Evolutionary conservation across 1,284 basidiomycete species (phyloP).

Genomic region (Malassezia furfur): DNA sequence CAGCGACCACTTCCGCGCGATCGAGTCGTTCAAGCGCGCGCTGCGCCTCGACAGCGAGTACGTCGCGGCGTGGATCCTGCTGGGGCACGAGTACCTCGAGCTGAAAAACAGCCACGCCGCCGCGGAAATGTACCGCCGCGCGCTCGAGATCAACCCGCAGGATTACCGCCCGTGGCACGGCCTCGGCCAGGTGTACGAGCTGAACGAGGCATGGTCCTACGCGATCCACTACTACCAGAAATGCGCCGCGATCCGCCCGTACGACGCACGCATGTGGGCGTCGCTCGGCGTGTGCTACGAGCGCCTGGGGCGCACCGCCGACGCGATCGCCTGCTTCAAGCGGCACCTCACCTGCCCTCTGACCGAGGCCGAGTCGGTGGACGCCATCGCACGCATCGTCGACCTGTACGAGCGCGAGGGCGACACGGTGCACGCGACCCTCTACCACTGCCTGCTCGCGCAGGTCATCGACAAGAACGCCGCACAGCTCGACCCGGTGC

Average conservation of each 20-base stretch:
- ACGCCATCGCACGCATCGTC: slow-evolving; percentile 36
- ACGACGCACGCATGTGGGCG: slow-evolving; percentile 92
- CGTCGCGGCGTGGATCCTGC: slow-evolving; percentile 94
- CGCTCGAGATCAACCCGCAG: slow-evolving; percentile 88
- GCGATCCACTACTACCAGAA: slow-evolving; percentile 93
- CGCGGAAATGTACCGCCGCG: slow-evolving; percentile 90
- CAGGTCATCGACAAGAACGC: slow-evolving; percentile 31
- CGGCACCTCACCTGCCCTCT: slow-evolving; percentile 41
- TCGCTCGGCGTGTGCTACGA: slow-evolving; percentile 89
- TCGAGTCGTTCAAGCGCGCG: slow-evolving; percentile 87
- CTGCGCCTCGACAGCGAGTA: slow-evolving; percentile 88
- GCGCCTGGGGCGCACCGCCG: slow-evolving; percentile 55
- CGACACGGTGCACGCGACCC: slow-evolving; percentile 26
- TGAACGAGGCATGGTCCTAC: slow-evolving; percentile 91
- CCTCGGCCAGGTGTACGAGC: slow-evolving; percentile 91
- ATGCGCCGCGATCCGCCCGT: slow-evolving; percentile 82
- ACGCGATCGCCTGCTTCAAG: slow-evolving; percentile 42
- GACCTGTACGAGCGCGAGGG: slow-evolving; percentile 36
- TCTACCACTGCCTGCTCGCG: slow-evolving; percentile 41
- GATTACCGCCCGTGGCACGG: slow-evolving; percentile 93
- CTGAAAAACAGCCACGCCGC: slow-evolving; percentile 98
- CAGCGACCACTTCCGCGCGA: slow-evolving; percentile 86
- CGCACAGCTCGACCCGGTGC: slow-evolving; percentile 26
- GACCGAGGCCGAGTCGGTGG: slow-evolving; percentile 34
- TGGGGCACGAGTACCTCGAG: slow-evolving; percentile 98